A percentile compares a stretch with the other conserved stretches of the same genome.
Evolutionary conservation across 768 basidiomycete species (phyloP).

Genomic region (Russula vinacea): DNA sequence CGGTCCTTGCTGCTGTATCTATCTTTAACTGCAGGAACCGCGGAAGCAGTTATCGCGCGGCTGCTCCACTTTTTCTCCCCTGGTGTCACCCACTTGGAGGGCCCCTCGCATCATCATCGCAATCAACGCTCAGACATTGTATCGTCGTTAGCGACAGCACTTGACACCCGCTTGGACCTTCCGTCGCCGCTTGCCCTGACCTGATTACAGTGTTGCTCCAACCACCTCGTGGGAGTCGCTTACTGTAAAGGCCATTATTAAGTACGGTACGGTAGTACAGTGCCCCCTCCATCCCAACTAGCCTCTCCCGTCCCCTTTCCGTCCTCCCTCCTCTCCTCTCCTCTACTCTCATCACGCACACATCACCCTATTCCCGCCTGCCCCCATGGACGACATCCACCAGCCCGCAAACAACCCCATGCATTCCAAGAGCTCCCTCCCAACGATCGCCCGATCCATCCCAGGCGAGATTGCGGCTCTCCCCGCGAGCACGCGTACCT

Average conservation of each 20-base stretch:
- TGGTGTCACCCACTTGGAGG: no score
- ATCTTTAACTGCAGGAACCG: background rate
- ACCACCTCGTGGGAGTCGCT: conserved; percentile 17
- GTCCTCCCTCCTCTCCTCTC: background rate
- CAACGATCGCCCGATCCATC: conserved; percentile 19
- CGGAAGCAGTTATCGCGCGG: background rate
- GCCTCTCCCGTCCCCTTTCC: background rate
- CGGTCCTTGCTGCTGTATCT: background rate
- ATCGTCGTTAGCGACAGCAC: background rate
- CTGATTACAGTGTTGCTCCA: background rate
- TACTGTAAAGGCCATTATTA: background rate
- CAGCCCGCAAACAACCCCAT: background rate
- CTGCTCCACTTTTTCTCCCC: conserved; percentile 2
- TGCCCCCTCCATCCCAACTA: no score
- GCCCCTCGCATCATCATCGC: no score
- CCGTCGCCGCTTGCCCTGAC: background rate
- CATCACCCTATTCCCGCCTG: background rate
- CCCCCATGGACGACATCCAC: conserved; percentile 12
- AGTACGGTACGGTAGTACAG: no score
- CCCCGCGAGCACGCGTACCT: conserved; percentile 50
- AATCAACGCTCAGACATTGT: background rate
- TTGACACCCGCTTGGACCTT: conserved; percentile 2
- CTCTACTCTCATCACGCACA: background rate
- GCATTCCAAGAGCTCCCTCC: conserved; percentile 23
- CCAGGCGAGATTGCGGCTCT: conserved; percentile 31